Base-by-base conservation (phyloP, 2,329 filamentous ascomycete species). In the Cytospora chrysosperma region DNA sequence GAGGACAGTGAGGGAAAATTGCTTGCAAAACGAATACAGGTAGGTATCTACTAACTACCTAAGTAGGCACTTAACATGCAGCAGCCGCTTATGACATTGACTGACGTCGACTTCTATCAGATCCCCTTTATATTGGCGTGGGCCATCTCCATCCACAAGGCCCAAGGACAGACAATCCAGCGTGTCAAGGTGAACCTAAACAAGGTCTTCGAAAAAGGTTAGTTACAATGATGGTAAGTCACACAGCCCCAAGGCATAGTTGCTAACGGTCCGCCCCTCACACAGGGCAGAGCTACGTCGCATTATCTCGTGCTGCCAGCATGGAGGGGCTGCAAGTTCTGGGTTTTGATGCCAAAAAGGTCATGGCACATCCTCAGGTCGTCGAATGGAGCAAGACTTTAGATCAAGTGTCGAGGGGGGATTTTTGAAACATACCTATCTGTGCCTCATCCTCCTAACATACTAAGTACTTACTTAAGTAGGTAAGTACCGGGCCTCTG, bases 61-160 rank as follows among this genome's bases (percentile, higher is more conserved):
- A 63, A 47, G 63, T 65, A 59, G 7, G 43, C 24, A 24, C 10
- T 8, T 2, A 21, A 0, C 9, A 51, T 21, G 10, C n/a, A 3
- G 10, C 15, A 6, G 19, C 32, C 30, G 2, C 13, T n/a, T 24
- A 2, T 19, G 1, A 3, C 6, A 12, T 19, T 7, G 34, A 24
- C 40, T 63, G 27, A 63, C n/a, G 12, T 24, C 9, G 2, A 3
- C 5, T 40, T 9, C 10, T 28, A 2, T 27, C 27, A 65, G 63
- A 50, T 65, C 7, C 63, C 63, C 17, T 56, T 63, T 7, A 56
- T 65, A 24, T 34, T 63, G 24, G 63, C 63, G 9, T 65, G 63
- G 63, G 63, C 63, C 27, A 62, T 65, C 5, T 65, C 63, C 19
- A 65, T 63, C 24, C 63, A 65, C n/a, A 65, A 65, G n/a, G 63